A percentile compares a stretch with the other conserved stretches of the same genome.
These are phyloP conservation scores for Micromonas pusilla DNA, from an alignment of 139 green algal species.

Conservation along the genomic window DNA sequence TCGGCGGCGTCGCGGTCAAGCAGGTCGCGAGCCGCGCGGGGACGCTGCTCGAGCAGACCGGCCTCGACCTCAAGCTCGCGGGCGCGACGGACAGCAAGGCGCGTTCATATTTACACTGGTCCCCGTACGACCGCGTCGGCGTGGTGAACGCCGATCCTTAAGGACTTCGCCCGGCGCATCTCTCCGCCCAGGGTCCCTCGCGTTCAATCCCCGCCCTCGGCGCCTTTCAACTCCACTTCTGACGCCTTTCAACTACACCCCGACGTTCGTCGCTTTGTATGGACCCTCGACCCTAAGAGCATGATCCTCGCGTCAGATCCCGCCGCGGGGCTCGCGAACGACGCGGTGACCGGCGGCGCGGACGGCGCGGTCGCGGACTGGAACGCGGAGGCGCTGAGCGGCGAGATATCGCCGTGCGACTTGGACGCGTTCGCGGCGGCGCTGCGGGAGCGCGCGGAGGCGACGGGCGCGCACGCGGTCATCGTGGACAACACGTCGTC, in stretches of 20 bases:
- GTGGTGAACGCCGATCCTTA: too few relatives aligned
- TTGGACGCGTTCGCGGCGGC: constrained; percentile 53
- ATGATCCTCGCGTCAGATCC: constrained; percentile 65
- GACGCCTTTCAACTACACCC: too few relatives aligned
- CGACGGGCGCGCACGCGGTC: constrained; percentile 78
- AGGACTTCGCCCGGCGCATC: too few relatives aligned
- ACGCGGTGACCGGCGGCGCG: constrained; percentile 61
- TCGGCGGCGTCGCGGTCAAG: constrained; percentile 77
- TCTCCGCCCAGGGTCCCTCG: too few relatives aligned
- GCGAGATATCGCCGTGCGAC: constrained; percentile 32
- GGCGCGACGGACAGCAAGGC: constrained; percentile 60
- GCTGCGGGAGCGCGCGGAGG: constrained; percentile 48
- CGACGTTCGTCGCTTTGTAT: too few relatives aligned
- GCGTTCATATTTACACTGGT: too few relatives aligned
- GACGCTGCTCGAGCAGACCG: constrained; percentile 62
- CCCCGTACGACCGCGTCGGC: too few relatives aligned
- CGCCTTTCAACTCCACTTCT: too few relatives aligned
- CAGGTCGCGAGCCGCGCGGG: constrained; percentile 71
- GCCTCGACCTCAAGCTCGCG: constrained; percentile 80
- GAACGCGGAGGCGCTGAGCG: background rate
- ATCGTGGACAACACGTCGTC: constrained; percentile 90
- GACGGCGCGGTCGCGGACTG: background rate
- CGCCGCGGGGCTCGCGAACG: constrained; percentile 60
- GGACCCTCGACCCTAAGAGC: too few relatives aligned
- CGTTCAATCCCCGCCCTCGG: too few relatives aligned